Evolutionary conservation across 23 red algal genomes (phyloP).

Genomic region (Porphyridium purpureum): DNA sequence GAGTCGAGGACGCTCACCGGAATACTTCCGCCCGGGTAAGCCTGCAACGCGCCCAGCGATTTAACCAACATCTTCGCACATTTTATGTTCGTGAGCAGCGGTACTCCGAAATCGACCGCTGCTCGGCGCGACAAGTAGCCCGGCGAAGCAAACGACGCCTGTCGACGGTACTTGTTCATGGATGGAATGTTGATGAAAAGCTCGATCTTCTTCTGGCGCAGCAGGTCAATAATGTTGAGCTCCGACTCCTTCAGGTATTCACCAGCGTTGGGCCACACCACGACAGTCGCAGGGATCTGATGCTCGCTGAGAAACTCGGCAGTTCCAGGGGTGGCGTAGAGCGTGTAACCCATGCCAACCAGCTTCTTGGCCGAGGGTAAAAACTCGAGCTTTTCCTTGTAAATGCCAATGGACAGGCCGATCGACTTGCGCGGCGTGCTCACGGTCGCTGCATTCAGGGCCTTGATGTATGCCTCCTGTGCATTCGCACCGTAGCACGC

Average conservation of each 20-base stretch:
- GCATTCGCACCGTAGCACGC: slow-evolving; percentile 79
- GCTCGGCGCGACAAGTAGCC: slow-evolving; percentile 67
- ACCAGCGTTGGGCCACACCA: slow-evolving; percentile 59
- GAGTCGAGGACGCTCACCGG: slow-evolving; percentile 52
- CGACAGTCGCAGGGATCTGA: slow-evolving; percentile 43
- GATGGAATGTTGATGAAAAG: slow-evolving; percentile 96
- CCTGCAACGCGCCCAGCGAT: slow-evolving; percentile 18
- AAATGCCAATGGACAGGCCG: slow-evolving; percentile 73
- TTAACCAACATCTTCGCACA: slow-evolving; percentile 88
- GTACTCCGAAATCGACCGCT: slow-evolving; percentile 91
- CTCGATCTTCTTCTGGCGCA: slow-evolving; percentile 54
- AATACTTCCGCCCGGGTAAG: slow-evolving; percentile 8
- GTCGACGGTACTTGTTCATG: slow-evolving; percentile 79
- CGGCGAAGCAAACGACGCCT: slow-evolving; percentile 59
- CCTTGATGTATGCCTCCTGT: slow-evolving; percentile 95
- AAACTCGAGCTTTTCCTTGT: slow-evolving; percentile 99
- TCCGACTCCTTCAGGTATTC: slow-evolving; percentile 56
- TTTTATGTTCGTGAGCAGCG: slow-evolving; percentile 95
- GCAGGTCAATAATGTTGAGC: slow-evolving; percentile 66
- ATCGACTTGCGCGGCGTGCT: slow-evolving; percentile 28
- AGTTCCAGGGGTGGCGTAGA: slow-evolving; percentile 86
- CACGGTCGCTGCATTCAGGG: slow-evolving; percentile 47
- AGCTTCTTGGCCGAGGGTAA: slow-evolving; percentile 81
- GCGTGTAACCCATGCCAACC: slow-evolving; percentile 32
- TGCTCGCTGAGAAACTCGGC: slow-evolving; percentile 96